phyloP scores from a whole-genome alignment of 805 yeast species.

The Ogataea nitratoaversa region DNA sequence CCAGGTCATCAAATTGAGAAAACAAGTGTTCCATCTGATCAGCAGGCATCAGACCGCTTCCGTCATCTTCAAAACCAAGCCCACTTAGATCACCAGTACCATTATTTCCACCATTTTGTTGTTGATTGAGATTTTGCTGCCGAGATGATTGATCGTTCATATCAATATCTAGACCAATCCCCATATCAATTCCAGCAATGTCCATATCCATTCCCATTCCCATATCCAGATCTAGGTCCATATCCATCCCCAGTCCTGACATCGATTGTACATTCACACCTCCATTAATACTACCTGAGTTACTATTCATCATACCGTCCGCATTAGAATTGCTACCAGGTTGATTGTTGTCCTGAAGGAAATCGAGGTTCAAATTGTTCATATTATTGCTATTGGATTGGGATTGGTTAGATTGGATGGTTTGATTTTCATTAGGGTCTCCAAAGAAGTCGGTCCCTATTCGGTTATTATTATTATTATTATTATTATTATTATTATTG shows the following conservation, averaged over 20 bases:
- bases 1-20: conserved; percentile 30
- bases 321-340: background rate
- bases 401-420: background rate
- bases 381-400: conserved; percentile 1
- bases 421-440: background rate
- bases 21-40: conserved; percentile 31
- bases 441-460: background rate
- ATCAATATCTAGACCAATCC: conserved; percentile 6
- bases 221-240: conserved; percentile 10
- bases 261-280: background rate
- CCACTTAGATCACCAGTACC: background rate
- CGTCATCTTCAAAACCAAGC: conserved; percentile 6
- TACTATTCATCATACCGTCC: background rate
- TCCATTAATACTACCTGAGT: background rate
- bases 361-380: conserved; percentile 26
- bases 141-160: conserved; percentile 1
- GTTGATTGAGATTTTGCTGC: background rate
- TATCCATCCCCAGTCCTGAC: conserved; percentile 11
- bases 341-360: conserved; percentile 13
- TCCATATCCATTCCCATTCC: conserved; percentile 8
- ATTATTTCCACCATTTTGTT: background rate
- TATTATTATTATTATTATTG: conserved; percentile 1
- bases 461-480: background rate
- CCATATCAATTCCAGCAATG: conserved; percentile 10
- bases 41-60: conserved; percentile 18